Evolutionary conservation across 1,284 basidiomycete genomes (phyloP), one percentile per base, ranked within the genome.

Genomic region (Cerioporus squamosus): DNA sequence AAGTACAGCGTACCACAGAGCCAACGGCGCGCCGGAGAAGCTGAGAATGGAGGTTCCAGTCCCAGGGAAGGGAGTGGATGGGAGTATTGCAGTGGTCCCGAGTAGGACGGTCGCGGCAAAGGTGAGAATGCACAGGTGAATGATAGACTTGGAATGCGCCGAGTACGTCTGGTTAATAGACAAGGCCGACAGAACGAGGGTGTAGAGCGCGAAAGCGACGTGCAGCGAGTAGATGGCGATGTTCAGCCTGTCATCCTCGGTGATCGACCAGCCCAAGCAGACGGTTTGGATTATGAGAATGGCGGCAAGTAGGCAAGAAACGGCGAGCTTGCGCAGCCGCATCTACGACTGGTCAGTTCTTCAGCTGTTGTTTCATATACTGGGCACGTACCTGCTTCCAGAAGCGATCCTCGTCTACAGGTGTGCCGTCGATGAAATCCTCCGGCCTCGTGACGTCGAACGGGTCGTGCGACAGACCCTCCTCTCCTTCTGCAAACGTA

Each of bases 381-480:
- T 14, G 17, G 15, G 2, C 14, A 81, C 85, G 55, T 68, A 87
- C 91, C 74, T 77, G 76, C 15, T 68, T 66, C 92, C 93, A 95
- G 69, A 96, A 95, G 15, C 66, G 75, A 12, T 82, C 82, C 51
- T 84, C 87, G 20, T 92, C 77, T 45, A 95, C 80, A 10, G 92
- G 90, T 53, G 85, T 84, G 1, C 94, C 94, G 67, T 95, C 89
- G 14, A 87, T 66, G 33, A 85, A 68, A 68, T 94, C 89, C 65
- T 88, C 85, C 3, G 88, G 83, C 43, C 76, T 86, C 26, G 86
- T 83, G 36, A 95, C 84, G 64, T 94, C 86, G 71, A 94, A 95
- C 3, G 92, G 86, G 70, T 95, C 94, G 29, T 69, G 75, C 51
- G 68, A 62, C 3, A 75, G 72, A 0, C 61, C 62, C 57, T 76